phyloP scores from a whole-genome alignment of 139 green algal species.

The Haematococcus sp. region DNA sequence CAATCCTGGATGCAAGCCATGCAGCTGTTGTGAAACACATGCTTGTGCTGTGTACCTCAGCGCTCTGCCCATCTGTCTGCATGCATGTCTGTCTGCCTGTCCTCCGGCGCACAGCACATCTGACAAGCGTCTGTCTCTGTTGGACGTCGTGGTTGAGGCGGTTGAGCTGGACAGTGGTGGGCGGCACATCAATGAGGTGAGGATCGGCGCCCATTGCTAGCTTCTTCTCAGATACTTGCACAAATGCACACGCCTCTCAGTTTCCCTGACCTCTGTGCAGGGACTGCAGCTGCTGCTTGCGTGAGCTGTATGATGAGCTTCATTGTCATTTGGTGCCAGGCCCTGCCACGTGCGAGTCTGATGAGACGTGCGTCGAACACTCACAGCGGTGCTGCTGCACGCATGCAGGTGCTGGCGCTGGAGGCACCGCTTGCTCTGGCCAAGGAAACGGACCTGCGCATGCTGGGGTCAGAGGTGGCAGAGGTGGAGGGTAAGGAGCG shows the following conservation, averaged over 20 bases:
- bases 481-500: conserved; percentile 2
- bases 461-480: not conserved
- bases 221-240: too few species aligned
- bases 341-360: not conserved
- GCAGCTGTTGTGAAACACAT: too few species aligned
- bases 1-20: too few species aligned
- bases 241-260: too few species aligned
- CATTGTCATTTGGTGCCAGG: not conserved
- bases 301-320: not conserved
- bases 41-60: too few species aligned
- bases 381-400: too few species aligned
- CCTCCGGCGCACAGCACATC: not conserved
- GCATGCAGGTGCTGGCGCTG: conserved; percentile 7
- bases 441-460: conserved; percentile 9
- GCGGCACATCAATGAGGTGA: conserved; percentile 2
- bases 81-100: too few species aligned
- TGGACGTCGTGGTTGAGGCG: conserved; percentile 20
- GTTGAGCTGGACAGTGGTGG: not conserved
- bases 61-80: too few species aligned
- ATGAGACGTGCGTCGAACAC: too few species aligned
- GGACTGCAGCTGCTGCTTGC: too few species aligned
- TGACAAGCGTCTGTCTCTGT: conserved; percentile 17
- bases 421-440: conserved; percentile 8
- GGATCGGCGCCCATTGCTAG: too few species aligned
- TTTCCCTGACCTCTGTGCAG: too few species aligned